Conservation (phyloP, 148 eudicot species). For the Salicornia ramosissima region DNA sequence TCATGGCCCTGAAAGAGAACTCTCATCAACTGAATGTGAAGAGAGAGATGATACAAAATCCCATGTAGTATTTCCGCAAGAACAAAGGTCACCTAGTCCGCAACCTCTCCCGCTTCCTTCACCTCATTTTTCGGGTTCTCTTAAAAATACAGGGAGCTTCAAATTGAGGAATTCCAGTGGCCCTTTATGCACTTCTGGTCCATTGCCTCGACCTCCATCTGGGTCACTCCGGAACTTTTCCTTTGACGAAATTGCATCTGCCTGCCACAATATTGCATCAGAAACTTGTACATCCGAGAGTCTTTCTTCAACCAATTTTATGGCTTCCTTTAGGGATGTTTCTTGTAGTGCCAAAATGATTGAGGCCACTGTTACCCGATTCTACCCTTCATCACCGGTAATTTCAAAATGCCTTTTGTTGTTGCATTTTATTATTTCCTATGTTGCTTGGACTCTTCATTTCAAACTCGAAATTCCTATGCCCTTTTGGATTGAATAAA, state of each 20-base stretch:
- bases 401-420: slow-evolving; percentile 16
- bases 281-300: slow-evolving; percentile 79
- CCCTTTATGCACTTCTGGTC: slow-evolving; percentile 65
- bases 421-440: neutral
- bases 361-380: slow-evolving; percentile 77
- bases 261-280: slow-evolving; percentile 81
- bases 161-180: slow-evolving; percentile 56
- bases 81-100: slow-evolving; percentile 58
- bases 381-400: slow-evolving; percentile 73
- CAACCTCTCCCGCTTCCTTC: slow-evolving; percentile 97
- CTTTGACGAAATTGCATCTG: slow-evolving; percentile 67
- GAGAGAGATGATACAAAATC: slow-evolving; percentile 55
- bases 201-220: slow-evolving; percentile 63
- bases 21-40: slow-evolving; percentile 50
- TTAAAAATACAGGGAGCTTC: slow-evolving; percentile 60
- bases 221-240: slow-evolving; percentile 58
- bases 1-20: slow-evolving; percentile 57
- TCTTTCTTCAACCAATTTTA: slow-evolving; percentile 63
- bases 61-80: slow-evolving; percentile 39
- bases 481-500: no score
- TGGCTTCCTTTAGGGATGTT: slow-evolving; percentile 68
- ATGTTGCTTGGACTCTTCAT: neutral
- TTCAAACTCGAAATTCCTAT: neutral
- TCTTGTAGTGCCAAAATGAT: slow-evolving; percentile 42
- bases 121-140: slow-evolving; percentile 39